phyloP scores from a whole-genome alignment of 768 basidiomycete genomes.

The Myochromella boudieri region DNA sequence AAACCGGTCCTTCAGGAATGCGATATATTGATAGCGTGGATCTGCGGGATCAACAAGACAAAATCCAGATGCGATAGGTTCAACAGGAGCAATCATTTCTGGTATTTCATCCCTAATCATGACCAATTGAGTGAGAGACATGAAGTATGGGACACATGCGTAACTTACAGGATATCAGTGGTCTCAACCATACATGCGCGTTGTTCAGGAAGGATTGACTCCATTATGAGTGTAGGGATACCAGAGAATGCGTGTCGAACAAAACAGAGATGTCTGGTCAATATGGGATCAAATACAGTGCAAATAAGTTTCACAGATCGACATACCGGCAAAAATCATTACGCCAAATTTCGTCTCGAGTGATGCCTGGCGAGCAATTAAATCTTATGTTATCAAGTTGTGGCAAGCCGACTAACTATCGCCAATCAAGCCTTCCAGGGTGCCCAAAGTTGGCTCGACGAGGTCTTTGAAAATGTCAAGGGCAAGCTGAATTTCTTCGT shows the following conservation, averaged over 20 bases:
- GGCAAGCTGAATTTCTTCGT: constrained; percentile 73
- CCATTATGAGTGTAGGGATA: constrained; percentile 64
- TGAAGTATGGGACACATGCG: no score
- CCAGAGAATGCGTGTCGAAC: constrained; percentile 77
- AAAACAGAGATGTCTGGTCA: constrained; percentile 59
- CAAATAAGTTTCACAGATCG: not conserved
- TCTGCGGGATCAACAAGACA: constrained; percentile 65
- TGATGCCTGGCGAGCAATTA: constrained; percentile 29
- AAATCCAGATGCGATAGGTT: constrained; percentile 65
- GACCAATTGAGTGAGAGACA: not conserved
- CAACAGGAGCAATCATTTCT: constrained; percentile 71
- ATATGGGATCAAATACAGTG: not conserved
- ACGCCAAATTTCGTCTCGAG: constrained; percentile 66
- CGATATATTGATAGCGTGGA: constrained; percentile 62
- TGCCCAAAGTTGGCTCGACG: constrained; percentile 59
- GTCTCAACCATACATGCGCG: constrained; percentile 40
- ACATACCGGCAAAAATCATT: constrained; percentile 83
- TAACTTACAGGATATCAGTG: constrained; percentile 69
- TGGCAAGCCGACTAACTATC: constrained; percentile 35
- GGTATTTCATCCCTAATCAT: constrained; percentile 63
- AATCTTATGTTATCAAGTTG: not conserved
- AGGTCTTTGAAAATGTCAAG: constrained; percentile 67
- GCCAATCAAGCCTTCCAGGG: constrained; percentile 57
- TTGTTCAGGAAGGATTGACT: constrained; percentile 51
- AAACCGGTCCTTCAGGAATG: constrained; percentile 55